Base-by-base conservation (phyloP, 192 early-diverging fungal species). In the Coemansia sp. region DNA sequence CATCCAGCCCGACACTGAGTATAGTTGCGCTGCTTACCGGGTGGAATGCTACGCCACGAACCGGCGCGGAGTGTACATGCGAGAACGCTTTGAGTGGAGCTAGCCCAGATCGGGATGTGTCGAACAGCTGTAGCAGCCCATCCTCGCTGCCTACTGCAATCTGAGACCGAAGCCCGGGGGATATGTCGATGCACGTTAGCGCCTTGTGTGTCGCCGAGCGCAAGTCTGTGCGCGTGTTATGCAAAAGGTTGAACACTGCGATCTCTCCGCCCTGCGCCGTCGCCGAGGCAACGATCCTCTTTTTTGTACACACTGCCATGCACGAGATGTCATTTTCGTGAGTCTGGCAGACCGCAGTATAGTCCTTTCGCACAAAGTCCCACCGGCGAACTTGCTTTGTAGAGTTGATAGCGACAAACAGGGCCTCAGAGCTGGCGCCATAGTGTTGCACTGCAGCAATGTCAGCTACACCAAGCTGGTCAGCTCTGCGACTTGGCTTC, bases 81-180 rank as follows among this genome's bases (percentile, higher is more conserved):
- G 74, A 62, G 39, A 73, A 70, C 42, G 74, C 57, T 61, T 63
- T 74, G n/a, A 71, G 10, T 2, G 76, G 76, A 9, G 73, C 69
- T 11, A 59, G 50, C 10, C 62, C 72, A 8, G 64, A 66, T 19
- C 80, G 68, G 9, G 72, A 19, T 11, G 76, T 55, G 59, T 83
- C 80, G 28, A 83, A 83, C n/a, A 83, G 68, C 70, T 83, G 80
- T 23, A 83, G 2, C 14, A 77, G 58, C 21, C 80, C 80, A 46
- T 83, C 80, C 53, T 83, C 80, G 57, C 72, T 78, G 14, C 80
- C 80, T 2, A 78, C 76, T 3, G 64, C 52, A 21, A 83, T 55
- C 47, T 74, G 73, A 13, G 75, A 57, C 16, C 73, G 52, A 62
- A 67, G 69, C 0, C 62, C 70, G 1, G 69, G 19, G 10, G 76